phyloP scores from a whole-genome alignment of 2,329 filamentous ascomycete species.

The Diaporthe sp. region DNA sequence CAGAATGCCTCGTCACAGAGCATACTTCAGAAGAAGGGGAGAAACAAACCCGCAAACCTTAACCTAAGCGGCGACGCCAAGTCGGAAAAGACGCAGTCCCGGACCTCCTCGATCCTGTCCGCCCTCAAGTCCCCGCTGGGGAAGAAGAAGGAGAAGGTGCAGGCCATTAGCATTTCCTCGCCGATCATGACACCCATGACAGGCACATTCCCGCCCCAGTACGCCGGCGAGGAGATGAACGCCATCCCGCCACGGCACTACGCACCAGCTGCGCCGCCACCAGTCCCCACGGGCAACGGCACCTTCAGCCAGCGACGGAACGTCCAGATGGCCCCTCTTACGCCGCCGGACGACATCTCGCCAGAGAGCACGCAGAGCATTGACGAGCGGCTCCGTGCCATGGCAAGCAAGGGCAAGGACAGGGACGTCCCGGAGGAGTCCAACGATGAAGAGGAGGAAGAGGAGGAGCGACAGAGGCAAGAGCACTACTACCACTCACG shows the following conservation, averaged over 20 bases:
- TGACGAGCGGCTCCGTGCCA: conserved; percentile 66
- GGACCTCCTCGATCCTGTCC: conserved; percentile 71
- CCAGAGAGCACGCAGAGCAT: conserved; percentile 66
- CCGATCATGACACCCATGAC: conserved; percentile 76
- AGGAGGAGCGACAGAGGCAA: conserved; percentile 34
- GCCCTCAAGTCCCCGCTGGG: conserved; percentile 73
- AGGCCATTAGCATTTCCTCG: conserved; percentile 72
- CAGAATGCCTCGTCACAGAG: conserved; percentile 46
- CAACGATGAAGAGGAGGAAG: conserved; percentile 35
- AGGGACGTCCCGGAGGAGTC: conserved; percentile 36
- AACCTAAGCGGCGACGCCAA: conserved; percentile 58
- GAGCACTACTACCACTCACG: conserved; percentile 50
- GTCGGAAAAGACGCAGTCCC: conserved; percentile 67
- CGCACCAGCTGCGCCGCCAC: conserved; percentile 69
- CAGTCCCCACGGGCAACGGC: conserved; percentile 64
- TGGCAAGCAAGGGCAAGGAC: conserved; percentile 40
- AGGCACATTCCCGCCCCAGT: conserved; percentile 66
- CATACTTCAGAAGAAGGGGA: conserved; percentile 59
- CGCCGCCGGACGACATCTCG: conserved; percentile 58
- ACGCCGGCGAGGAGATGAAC: conserved; percentile 69
- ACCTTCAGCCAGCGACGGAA: conserved; percentile 52
- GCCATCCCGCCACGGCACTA: conserved; percentile 72
- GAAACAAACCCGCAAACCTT: conserved; percentile 64
- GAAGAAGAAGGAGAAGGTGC: conserved; percentile 66
- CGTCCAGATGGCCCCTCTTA: conserved; percentile 57